Evolutionary conservation across 805 yeast genomes (phyloP), one percentile per base, ranked within the genome.

Genomic region (Starmerella stigmatis): DNA sequence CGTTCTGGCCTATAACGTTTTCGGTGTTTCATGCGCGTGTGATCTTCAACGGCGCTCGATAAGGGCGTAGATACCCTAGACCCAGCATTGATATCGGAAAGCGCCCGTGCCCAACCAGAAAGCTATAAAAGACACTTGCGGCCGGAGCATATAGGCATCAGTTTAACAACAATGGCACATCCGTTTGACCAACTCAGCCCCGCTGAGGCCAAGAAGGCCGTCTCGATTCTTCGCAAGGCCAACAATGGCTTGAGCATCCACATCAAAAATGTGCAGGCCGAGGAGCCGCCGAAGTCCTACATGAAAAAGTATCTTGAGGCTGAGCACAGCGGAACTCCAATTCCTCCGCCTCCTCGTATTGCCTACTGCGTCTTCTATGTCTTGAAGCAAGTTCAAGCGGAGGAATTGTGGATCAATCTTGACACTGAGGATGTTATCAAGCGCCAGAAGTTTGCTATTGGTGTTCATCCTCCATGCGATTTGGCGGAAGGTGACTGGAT

Each of bases 251-350:
- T 58, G 41, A 45, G 49, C 37, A 47, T 63, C 32, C 65, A 62
- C 49, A 53, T 62, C 53, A 62, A 62, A 51, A 53, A 48, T 28
- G 52, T 62, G 12, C 58, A 55, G 37, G 43, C 48, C 19, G 59
- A 60, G 36, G 94, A 83, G 59, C 94, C 94, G 27, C 88, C 94
- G 50, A 83, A 83, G 71, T 66, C 73, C 55, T 77, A 73, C 53
- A 78, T 83, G 80, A 58, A 76, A 51, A 73, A 70, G 56, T 82
- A 71, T 64, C 66, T 83, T 50, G 79, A 77, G 49, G 79, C 82
- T 45, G 86, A 81, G 66, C 75, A 72, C 57, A 48, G 57, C 10
- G 78, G 77, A 32, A 50, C 51, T 23, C 62, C 61, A 15, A 55
- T 64, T 17, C 62, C 76, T 17, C 84, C 85, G 29, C 58, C 83